Percentiles rank a stretch among this genome's conserved stretches.
Conservation (phyloP, 1,139 yeast species). For the Scheffersomyces quercinus region DNA sequence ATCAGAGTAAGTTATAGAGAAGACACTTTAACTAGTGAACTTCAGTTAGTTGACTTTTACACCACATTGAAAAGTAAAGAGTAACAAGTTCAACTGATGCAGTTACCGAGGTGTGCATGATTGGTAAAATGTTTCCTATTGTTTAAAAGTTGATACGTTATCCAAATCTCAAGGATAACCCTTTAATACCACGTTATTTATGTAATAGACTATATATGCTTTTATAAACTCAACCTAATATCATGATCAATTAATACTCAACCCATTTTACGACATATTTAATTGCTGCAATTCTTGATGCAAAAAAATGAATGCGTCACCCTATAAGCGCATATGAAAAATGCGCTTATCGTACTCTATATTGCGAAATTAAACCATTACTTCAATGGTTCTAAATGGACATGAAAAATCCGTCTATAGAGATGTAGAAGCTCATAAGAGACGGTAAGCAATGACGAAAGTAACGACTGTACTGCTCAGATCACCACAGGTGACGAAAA, state of each 20-base stretch:
- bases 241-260: too few relatives aligned
- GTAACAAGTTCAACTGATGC: conserved; percentile 5
- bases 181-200: too few relatives aligned
- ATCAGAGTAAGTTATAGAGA: conserved; percentile 79
- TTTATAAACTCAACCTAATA: too few relatives aligned
- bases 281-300: neutral
- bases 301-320: neutral
- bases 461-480: neutral
- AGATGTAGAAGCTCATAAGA: too few relatives aligned
- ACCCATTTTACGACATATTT: too few relatives aligned
- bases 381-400: neutral
- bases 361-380: neutral
- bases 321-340: neutral
- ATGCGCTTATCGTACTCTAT: neutral
- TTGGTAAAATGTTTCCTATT: conserved; percentile 3
- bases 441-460: neutral
- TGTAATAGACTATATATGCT: too few relatives aligned
- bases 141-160: too few relatives aligned
- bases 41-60: conserved; percentile 68
- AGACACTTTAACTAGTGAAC: conserved; percentile 78
- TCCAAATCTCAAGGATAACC: too few relatives aligned
- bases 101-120: conserved; percentile 14
- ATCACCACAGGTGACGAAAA: neutral
- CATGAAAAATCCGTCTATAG: neutral
- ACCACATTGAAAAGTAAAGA: conserved; percentile 15